phyloP scores from a whole-genome alignment of 2,329 filamentous ascomycete species.

The Pyrenophora tritici-repentis region DNA sequence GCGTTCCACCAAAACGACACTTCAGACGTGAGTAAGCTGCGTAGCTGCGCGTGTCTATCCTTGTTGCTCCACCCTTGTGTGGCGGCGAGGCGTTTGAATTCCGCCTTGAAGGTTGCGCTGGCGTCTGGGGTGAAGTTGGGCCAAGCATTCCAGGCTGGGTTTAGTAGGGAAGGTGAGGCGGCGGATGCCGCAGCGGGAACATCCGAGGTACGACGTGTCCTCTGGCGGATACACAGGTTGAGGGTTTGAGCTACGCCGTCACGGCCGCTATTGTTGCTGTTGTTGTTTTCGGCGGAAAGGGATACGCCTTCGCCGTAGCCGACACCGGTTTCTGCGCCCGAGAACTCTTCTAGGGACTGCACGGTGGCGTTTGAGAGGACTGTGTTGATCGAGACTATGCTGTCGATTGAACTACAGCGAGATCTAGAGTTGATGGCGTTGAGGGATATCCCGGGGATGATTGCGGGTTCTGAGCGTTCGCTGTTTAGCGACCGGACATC shows the following conservation, averaged over 20 bases:
- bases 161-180: neutral
- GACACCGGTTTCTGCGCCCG: no score
- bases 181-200: no score
- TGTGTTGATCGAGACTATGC: neutral
- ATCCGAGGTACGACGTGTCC: no score
- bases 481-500: constrained; percentile 11
- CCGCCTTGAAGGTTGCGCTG: constrained; percentile 21
- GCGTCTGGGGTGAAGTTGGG: constrained; percentile 21
- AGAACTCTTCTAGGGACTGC: neutral
- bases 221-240: neutral
- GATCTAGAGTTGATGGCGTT: no score
- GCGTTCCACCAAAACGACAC: constrained; percentile 27
- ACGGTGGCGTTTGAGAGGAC: no score
- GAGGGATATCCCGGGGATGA: no score
- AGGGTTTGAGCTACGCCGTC: neutral
- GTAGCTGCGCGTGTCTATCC: constrained; percentile 3
- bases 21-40: constrained; percentile 24
- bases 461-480: neutral
- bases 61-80: constrained; percentile 12
- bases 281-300: no score
- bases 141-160: constrained; percentile 25
- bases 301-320: no score
- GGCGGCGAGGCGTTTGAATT: constrained; percentile 26
- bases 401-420: no score
- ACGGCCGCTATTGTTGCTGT: no score